Base-by-base conservation (phyloP, 495 filamentous ascomycete species). In the Aspergillus homomorphus region DNA sequence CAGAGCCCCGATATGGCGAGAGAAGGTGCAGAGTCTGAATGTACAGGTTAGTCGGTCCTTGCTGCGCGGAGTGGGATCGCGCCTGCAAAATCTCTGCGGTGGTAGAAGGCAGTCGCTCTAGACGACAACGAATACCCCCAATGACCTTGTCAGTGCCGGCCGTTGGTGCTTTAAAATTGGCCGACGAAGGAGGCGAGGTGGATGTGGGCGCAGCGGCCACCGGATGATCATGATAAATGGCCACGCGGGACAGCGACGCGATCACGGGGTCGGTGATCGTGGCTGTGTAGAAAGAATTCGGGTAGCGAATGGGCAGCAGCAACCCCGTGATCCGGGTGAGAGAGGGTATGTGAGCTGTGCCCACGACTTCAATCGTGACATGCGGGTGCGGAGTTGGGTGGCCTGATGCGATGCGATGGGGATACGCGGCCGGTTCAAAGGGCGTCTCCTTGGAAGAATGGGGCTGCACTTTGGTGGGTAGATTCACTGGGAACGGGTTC, bases 221-320 rank as follows among this genome's bases (percentile, higher is more conserved):
- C 19, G 75, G 67, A 53, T 72, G 69, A 56, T 83, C 81, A 66
- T 82, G 78, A 78, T 88, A 90, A 53, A 89, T 72, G 22, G 92
- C 89, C 51, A 92, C 82, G 55, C 91, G 87, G 28, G 92, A 92
- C 68, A 96, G 77, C 41, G 84, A 84, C 33, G 83, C 81, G 16
- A 84, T 80, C 20, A 83, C 73, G 6, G 84, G 75, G 24, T 92
- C 87, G 6, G 86, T 77, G 61, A 92, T 79, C 53, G 83, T 88
- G 38, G 87, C 86, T 51, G 80, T 78, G 79, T 96, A 98, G 83
- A 98, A 98, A 33, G 80, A 82, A 66, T 88, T 86, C 0, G 90
- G 87, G 68, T 98, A 98, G 70, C 83, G 82, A 62, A 97, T 89
- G 20, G 93, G 93, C 5, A 98, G 84, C 14, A 96, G 82, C 19